phyloP scores from a whole-genome alignment of 257 asterid species.

The Gentiana dahurica region DNA sequence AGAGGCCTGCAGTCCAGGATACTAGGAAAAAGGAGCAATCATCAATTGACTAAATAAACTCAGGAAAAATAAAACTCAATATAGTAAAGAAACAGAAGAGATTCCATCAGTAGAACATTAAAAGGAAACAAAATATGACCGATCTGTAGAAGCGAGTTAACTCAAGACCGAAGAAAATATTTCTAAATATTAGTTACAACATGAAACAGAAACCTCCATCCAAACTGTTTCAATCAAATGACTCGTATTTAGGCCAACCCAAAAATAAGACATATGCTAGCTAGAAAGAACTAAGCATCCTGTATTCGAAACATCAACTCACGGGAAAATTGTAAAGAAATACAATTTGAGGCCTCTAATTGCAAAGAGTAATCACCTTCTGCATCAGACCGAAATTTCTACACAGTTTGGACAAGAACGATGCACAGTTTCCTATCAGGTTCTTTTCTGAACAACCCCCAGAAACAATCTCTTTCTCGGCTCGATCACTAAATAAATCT shows the following conservation, averaged over 20 bases:
- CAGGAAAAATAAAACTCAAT: not conserved
- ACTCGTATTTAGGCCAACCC: too few relatives aligned
- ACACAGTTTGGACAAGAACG: constrained; percentile 68
- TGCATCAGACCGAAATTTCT: constrained; percentile 83
- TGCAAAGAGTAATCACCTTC: constrained; percentile 48
- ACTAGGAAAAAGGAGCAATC: constrained; percentile 33
- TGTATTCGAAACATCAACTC: too few relatives aligned
- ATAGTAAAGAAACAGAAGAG: not conserved
- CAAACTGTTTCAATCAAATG: too few relatives aligned
- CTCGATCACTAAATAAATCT: constrained; percentile 65
- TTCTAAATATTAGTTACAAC: not conserved
- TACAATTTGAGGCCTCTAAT: not conserved
- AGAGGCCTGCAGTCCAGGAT: constrained; percentile 81
- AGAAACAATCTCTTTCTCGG: constrained; percentile 87
- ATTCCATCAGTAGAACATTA: not conserved
- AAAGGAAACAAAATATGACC: not conserved
- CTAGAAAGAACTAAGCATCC: too few relatives aligned
- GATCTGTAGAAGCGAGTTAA: not conserved
- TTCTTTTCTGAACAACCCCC: constrained; percentile 46
- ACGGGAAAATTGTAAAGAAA: not conserved
- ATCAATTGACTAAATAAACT: constrained; percentile 11
- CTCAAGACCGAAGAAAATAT: not conserved
- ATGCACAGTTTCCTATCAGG: constrained; percentile 77
- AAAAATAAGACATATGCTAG: too few relatives aligned
- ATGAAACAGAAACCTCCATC: too few relatives aligned